Conservation (phyloP, 2,329 filamentous ascomycete species). For the Blumeriella jaapii region DNA sequence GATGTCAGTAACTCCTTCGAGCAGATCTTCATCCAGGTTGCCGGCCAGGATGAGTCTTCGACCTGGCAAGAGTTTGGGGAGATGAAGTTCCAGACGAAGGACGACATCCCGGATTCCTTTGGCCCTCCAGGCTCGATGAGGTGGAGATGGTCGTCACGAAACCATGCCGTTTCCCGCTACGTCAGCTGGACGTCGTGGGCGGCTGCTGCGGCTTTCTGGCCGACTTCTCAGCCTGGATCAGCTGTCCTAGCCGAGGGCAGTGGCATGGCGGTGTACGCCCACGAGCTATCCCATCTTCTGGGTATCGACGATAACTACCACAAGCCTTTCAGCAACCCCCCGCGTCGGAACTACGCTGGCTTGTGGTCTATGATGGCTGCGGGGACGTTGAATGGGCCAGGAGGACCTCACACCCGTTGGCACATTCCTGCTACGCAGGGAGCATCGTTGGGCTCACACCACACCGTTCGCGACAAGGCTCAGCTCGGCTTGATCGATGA, state of each 20-base stretch:
- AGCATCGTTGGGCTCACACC: conserved; percentile 10
- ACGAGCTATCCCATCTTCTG: conserved; percentile 12
- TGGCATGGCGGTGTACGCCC: conserved; percentile 11
- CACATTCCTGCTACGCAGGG: conserved; percentile 11
- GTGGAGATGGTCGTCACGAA: conserved; percentile 4
- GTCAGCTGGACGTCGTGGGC: conserved; percentile 12
- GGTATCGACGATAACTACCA: conserved; percentile 14
- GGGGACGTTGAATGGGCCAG: conserved; percentile 12
- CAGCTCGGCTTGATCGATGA: conserved; percentile 9
- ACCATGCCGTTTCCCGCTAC: conserved; percentile 12
- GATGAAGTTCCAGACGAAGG: conserved; percentile 12
- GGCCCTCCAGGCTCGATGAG: conserved; percentile 7
- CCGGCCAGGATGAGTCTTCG: conserved; percentile 11
- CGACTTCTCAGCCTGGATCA: conserved; percentile 6
- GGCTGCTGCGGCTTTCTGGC: conserved; percentile 9
- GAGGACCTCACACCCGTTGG: conserved; percentile 14
- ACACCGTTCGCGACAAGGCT: conserved; percentile 11
- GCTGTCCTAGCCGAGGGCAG: conserved; percentile 7
- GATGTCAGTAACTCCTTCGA: conserved; percentile 7
- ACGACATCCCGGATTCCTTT: conserved; percentile 11
- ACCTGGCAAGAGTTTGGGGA: conserved; percentile 15
- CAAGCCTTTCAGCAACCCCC: conserved; percentile 8
- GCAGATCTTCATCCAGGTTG: conserved; percentile 9
- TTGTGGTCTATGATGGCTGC: conserved; percentile 12
- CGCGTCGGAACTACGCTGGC: conserved; percentile 8